These are phyloP conservation scores for Ambrosiella xylebori DNA, from an alignment of 2,329 filamentous ascomycete species.

Conservation along the genomic window DNA sequence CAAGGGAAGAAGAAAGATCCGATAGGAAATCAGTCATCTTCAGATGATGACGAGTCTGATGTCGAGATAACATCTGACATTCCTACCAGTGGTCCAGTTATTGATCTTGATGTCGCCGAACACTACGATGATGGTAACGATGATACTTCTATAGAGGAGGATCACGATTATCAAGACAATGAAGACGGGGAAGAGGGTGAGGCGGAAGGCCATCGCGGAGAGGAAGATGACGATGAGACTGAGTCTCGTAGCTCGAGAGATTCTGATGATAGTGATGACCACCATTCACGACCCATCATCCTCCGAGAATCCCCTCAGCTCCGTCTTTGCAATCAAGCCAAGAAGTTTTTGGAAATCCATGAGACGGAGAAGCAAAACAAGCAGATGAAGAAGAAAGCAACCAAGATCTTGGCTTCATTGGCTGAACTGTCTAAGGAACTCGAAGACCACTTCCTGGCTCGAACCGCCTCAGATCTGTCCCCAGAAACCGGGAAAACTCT, in stretches of 20 bases:
- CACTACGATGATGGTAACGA: constrained; percentile 6
- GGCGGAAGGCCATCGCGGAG: constrained; percentile 15
- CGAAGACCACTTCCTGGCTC: constrained; percentile 48
- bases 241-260: constrained; percentile 41
- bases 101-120: neutral
- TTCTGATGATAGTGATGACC: constrained; percentile 29
- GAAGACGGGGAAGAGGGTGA: constrained; percentile 23
- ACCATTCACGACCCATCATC: constrained; percentile 23
- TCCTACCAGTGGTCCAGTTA: neutral
- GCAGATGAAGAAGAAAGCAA: constrained; percentile 61
- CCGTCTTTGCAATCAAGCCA: constrained; percentile 58
- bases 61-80: constrained; percentile 6
- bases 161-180: constrained; percentile 18
- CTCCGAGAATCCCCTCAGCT: constrained; percentile 41
- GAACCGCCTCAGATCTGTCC: constrained; percentile 28
- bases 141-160: constrained; percentile 14
- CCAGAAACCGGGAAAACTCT: constrained; percentile 41
- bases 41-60: neutral
- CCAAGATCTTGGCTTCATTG: constrained; percentile 55
- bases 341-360: constrained; percentile 68
- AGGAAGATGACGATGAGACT: constrained; percentile 21
- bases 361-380: constrained; percentile 58
- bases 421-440: constrained; percentile 56
- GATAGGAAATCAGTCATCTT: neutral
- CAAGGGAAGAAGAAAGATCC: neutral